Evolutionary conservation across 2,329 filamentous ascomycete species (phyloP).

Genomic region (Xylariaceae sp.): DNA sequence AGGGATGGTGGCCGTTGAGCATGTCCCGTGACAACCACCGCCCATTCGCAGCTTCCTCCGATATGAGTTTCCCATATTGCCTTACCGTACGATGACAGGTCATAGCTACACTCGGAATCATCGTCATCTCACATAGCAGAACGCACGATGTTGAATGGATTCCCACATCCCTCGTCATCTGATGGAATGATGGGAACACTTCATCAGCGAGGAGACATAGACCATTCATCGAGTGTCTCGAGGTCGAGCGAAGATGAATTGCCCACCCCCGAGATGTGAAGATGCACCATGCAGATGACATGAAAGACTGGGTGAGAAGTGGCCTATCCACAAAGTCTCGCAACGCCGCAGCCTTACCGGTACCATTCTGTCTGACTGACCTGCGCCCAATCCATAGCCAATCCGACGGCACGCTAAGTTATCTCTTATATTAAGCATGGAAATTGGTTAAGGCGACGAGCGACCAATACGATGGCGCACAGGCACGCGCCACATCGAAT

Average conservation of each 20-base stretch:
- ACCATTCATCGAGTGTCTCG: conserved; percentile 10
- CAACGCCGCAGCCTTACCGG: conserved; percentile 16
- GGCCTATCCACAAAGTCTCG: conserved; percentile 4
- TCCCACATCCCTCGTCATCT: conserved; percentile 18
- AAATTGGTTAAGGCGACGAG: too few species aligned
- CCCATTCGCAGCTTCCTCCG: too few species aligned
- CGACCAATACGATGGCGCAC: too few species aligned
- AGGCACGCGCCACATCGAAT: too few species aligned
- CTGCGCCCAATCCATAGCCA: background rate
- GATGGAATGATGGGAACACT: background rate
- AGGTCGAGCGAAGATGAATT: conserved; percentile 14
- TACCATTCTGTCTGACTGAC: background rate
- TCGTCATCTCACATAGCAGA: too few species aligned
- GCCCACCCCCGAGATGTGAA: conserved; percentile 13
- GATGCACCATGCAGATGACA: conserved; percentile 15
- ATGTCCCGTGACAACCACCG: conserved; percentile 2
- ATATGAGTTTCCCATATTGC: conserved; percentile 2
- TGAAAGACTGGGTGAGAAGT: conserved; percentile 2
- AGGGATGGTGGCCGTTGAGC: background rate
- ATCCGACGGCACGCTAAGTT: background rate
- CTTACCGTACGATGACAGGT: too few species aligned
- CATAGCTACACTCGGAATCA: too few species aligned
- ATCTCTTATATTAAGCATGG: background rate
- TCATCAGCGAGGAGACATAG: background rate
- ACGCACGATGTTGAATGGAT: conserved; percentile 1